Evolutionary conservation across 2,329 filamentous ascomycete species (phyloP).

Genomic region (Ophiocordyceps australis): DNA sequence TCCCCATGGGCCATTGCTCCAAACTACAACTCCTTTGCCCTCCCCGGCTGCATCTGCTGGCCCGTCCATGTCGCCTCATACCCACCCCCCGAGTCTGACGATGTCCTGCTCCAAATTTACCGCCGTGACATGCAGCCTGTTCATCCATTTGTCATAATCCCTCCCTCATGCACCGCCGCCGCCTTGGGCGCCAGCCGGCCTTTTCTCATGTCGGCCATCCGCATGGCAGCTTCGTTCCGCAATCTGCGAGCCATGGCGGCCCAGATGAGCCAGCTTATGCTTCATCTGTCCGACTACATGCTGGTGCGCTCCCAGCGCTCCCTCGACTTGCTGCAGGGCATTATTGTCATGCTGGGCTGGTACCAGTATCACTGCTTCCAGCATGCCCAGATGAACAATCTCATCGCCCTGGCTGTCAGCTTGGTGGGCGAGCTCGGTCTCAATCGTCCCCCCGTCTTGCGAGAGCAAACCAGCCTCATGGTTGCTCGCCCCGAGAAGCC

Average conservation of each 20-base stretch:
- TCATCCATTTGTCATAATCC: conserved; percentile 28
- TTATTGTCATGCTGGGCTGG: conserved; percentile 29
- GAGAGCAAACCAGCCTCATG: conserved; percentile 23
- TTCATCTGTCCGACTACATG: conserved; percentile 26
- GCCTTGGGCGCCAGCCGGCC: conserved; percentile 20
- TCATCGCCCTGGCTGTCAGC: conserved; percentile 27
- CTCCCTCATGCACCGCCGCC: conserved; percentile 13
- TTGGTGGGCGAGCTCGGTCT: conserved; percentile 28
- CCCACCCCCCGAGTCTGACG: conserved; percentile 23
- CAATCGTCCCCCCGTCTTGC: conserved; percentile 18
- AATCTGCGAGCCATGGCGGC: conserved; percentile 27
- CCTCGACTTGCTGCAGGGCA: conserved; percentile 27
- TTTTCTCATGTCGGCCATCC: conserved; percentile 28
- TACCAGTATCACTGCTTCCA: conserved; percentile 36
- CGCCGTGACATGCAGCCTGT: conserved; percentile 20
- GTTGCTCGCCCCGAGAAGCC: conserved; percentile 19
- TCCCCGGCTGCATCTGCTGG: conserved; percentile 27
- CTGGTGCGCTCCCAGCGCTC: conserved; percentile 29
- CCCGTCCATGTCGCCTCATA: conserved; percentile 19
- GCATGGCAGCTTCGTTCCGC: conserved; percentile 28
- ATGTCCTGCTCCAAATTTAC: conserved; percentile 24
- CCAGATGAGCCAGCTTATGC: conserved; percentile 28
- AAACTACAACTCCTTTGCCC: conserved; percentile 26
- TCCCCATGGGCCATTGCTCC: conserved; percentile 16
- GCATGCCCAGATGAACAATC: conserved; percentile 31